Base-by-base conservation (phyloP, 768 basidiomycete genomes). In the Aureoboletus auriporus region DNA sequence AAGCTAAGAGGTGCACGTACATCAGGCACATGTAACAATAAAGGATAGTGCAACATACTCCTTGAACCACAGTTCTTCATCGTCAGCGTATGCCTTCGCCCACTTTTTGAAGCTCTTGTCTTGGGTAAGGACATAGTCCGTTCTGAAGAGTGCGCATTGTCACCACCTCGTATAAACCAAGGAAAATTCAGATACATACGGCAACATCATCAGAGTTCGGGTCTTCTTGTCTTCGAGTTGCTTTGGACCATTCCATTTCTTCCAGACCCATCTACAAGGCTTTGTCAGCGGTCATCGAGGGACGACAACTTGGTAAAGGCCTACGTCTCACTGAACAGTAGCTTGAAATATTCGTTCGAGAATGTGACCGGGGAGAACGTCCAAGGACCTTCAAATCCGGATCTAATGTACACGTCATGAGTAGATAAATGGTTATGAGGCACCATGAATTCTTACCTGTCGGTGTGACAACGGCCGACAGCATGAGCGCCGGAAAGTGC, bases 211-310 rank as follows among this genome's bases (percentile, higher is more conserved):
- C 44, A 97, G 74, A 23, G 82, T 69, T 59, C 79, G 79, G 36
- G 93, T 93, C 70, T 80, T 83, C 80, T 92, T 93, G 73, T 97
- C 95, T 69, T 89, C 84, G 49, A 86, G 84, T 72, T 96, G 94
- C 73, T 92, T 93, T 17, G 93, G 92, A 44, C 91, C 94, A 52
- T 73, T 71, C 93, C 95, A 97, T 70, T 93, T 95, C 71, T 79
- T 87, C 93, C 93, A 95, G n/a, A 83, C 76, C 89, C 89, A 91
- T 49, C 79, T 81, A 40, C 16, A 42, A 14, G n/a, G 17, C 13
- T 26, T 9, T 31, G 9, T 61, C 20, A 57, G 44, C n/a, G 23
- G 4, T 16, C 29, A 42, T 5, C 8, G 4, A 44, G 26, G 9
- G 2, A 39, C 1, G 33, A 8, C 47, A 5, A 20, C 1, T 0